Conservation (phyloP, 2,329 filamentous ascomycete genomes). For the Eutypella sp. region DNA sequence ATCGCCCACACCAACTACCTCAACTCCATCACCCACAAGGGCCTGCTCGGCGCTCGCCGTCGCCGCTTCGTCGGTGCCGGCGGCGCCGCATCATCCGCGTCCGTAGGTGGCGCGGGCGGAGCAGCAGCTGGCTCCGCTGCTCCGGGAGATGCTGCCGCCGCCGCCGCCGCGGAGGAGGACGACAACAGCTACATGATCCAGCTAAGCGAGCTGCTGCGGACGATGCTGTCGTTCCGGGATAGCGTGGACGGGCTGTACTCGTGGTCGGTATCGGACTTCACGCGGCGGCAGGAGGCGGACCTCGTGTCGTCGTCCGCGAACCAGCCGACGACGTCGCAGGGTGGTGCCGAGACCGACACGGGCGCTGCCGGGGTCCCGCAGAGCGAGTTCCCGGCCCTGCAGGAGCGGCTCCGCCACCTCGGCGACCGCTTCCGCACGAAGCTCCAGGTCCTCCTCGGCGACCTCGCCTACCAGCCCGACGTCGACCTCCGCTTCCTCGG, state of each 20-base stretch:
- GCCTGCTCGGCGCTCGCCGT: conserved; percentile 72
- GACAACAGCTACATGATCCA: conserved; percentile 79
- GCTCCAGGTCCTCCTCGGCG: conserved; percentile 78
- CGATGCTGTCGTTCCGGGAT: conserved; percentile 92
- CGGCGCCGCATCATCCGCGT: conserved; percentile 17
- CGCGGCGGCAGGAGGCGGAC: conserved; percentile 77
- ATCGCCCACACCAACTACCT: conserved; percentile 87
- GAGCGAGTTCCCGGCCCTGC: conserved; percentile 66
- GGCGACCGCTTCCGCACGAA: conserved; percentile 71
- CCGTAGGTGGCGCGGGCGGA: no score
- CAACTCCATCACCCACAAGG: conserved; percentile 92
- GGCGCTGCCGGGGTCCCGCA: conserved; percentile 52
- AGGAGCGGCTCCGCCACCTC: conserved; percentile 67
- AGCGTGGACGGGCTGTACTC: conserved; percentile 91
- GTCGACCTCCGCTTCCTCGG: conserved; percentile 93
- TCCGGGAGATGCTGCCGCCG: conserved; percentile 31
- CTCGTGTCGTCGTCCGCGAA: conserved; percentile 41
- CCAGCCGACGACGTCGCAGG: no score
- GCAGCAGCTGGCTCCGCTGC: conserved; percentile 34
- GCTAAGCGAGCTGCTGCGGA: conserved; percentile 84
- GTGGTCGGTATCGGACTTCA: conserved; percentile 93
- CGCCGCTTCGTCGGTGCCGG: conserved; percentile 31
- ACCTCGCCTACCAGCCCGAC: conserved; percentile 88
- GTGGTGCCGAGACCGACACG: no score
- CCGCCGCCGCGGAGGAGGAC: conserved; percentile 55